Evolutionary conservation across 768 basidiomycete genomes (phyloP).

Genomic region (Cyclocybe aegerita): DNA sequence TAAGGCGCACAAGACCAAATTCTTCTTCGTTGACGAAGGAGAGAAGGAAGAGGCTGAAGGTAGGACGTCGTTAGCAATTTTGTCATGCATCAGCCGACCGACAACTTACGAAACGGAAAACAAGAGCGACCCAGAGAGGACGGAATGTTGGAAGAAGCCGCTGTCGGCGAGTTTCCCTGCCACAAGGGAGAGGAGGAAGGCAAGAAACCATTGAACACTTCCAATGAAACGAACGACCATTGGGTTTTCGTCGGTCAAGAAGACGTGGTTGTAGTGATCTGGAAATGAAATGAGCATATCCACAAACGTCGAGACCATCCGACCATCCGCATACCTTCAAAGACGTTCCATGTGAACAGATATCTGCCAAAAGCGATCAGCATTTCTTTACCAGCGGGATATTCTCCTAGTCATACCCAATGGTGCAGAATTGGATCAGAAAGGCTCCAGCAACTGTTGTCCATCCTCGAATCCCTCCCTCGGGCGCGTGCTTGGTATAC

Average conservation of each 20-base stretch:
- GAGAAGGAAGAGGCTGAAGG: constrained; percentile 37
- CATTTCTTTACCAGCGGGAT: not conserved
- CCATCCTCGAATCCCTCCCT: constrained; percentile 44
- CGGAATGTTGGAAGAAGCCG: constrained; percentile 39
- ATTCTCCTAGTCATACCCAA: constrained; percentile 28
- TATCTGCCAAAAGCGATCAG: constrained; percentile 13
- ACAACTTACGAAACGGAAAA: constrained; percentile 22
- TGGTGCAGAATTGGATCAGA: constrained; percentile 43
- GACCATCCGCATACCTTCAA: constrained; percentile 27
- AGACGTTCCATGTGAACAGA: constrained; percentile 28
- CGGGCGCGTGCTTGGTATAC: constrained; percentile 22
- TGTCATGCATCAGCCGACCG: not conserved
- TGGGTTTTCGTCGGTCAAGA: constrained; percentile 34
- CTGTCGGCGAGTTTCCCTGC: constrained; percentile 44
- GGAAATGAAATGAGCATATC: constrained; percentile 20
- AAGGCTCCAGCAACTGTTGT: constrained; percentile 42
- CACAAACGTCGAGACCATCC: constrained; percentile 3
- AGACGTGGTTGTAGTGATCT: constrained; percentile 43
- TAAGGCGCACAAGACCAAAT: constrained; percentile 38
- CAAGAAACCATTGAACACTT: constrained; percentile 44
- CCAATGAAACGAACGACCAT: constrained; percentile 50
- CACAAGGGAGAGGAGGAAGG: constrained; percentile 38
- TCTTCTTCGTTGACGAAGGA: constrained; percentile 40
- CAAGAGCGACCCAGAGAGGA: constrained; percentile 23
- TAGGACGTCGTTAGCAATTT: constrained; percentile 5